These are phyloP conservation scores for Macrolepiota albuminosa DNA, from an alignment of 768 basidiomycete species.

Conservation along the genomic window DNA sequence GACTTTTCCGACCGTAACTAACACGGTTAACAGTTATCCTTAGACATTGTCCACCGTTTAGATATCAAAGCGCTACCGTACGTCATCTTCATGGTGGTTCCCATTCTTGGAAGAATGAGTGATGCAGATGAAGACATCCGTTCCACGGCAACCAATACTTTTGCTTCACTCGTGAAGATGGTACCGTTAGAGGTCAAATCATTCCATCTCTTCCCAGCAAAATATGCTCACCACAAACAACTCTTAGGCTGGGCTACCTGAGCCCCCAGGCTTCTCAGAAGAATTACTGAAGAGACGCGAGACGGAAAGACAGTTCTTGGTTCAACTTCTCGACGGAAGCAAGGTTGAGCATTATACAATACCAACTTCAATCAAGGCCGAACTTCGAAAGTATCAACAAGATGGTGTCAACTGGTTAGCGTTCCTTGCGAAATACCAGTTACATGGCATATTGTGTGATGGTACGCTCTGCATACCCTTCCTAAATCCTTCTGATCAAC, in stretches of 20 bases:
- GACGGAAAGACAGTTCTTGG: conserved; percentile 85
- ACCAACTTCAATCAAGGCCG: conserved; percentile 86
- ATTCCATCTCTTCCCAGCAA: neutral
- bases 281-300: conserved; percentile 84
- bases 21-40: conserved; percentile 6
- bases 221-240: neutral
- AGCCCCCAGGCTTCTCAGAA: conserved; percentile 87
- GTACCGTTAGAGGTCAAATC: conserved; percentile 85
- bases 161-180: conserved; percentile 97
- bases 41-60: conserved; percentile 88
- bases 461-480: conserved; percentile 43
- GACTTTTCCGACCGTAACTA: neutral
- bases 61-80: conserved; percentile 96
- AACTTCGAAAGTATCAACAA: conserved; percentile 95
- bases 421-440: conserved; percentile 94
- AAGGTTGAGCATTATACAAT: conserved; percentile 90
- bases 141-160: conserved; percentile 93
- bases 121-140: conserved; percentile 90
- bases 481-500: neutral
- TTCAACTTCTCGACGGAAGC: conserved; percentile 89
- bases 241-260: conserved; percentile 87
- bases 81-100: conserved; percentile 94
- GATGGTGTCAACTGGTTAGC: conserved; percentile 99
- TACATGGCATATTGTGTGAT: conserved; percentile 97
- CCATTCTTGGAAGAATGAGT: conserved; percentile 95